Evolutionary conservation across 2,329 filamentous ascomycete genomes (phyloP).

Genomic region (Hypoxylon sp.): DNA sequence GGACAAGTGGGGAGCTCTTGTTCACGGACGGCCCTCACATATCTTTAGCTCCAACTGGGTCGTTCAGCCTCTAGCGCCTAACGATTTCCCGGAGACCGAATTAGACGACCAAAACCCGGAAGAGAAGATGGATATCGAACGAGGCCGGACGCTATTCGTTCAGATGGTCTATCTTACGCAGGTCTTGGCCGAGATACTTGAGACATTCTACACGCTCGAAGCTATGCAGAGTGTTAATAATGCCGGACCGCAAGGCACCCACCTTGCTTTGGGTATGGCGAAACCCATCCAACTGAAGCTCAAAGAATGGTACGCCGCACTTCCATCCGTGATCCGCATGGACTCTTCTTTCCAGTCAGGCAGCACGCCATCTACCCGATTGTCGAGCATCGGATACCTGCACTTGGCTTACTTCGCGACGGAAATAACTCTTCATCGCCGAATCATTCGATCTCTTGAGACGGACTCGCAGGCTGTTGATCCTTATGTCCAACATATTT

Average conservation of each 20-base stretch:
- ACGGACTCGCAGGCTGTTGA: slow-evolving; percentile 68
- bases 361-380: slow-evolving; percentile 60
- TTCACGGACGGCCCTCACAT: slow-evolving; percentile 81
- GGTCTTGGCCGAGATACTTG: slow-evolving; percentile 84
- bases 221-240: slow-evolving; percentile 78
- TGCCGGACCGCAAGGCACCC: slow-evolving; percentile 78
- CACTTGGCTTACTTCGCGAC: slow-evolving; percentile 95
- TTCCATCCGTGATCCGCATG: slow-evolving; percentile 77
- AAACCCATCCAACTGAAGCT: slow-evolving; percentile 87
- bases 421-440: slow-evolving; percentile 92
- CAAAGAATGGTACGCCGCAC: slow-evolving; percentile 83
- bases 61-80: slow-evolving; percentile 68
- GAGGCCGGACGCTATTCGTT: slow-evolving; percentile 78
- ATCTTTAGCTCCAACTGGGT: slow-evolving; percentile 73
- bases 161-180: slow-evolving; percentile 83
- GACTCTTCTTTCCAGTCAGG: slow-evolving; percentile 68
- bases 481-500: slow-evolving; percentile 90
- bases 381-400: slow-evolving; percentile 80
- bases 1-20: slow-evolving; percentile 86
- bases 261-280: slow-evolving; percentile 79
- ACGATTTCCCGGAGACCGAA: slow-evolving; percentile 76
- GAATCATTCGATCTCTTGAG: slow-evolving; percentile 86
- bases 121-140: slow-evolving; percentile 75
- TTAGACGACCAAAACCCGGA: slow-evolving; percentile 74
- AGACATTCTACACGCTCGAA: slow-evolving; percentile 85